Conservation (phyloP, 2,329 filamentous ascomycete genomes). For the Phaeosphaeriaceae sp. region DNA sequence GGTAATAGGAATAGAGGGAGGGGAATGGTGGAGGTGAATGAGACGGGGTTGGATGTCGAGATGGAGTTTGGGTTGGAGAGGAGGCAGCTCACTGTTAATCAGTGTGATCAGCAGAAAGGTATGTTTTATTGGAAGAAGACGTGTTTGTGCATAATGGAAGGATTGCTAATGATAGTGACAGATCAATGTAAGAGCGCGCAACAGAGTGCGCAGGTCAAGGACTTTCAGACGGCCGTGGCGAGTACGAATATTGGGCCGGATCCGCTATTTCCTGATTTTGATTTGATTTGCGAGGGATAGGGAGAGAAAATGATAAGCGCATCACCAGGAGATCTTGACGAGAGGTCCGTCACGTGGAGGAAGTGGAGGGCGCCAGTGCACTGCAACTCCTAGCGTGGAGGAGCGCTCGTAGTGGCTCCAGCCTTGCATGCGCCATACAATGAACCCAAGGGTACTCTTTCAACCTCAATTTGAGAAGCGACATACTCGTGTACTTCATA, state of each 20-base stretch:
- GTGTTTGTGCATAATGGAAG: no score
- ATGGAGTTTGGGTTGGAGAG: neutral
- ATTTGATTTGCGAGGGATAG: conserved; percentile 43
- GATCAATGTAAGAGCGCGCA: conserved; percentile 39
- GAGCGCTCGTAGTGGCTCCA: neutral
- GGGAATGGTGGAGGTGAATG: neutral
- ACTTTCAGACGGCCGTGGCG: conserved; percentile 31
- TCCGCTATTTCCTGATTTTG: conserved; percentile 47
- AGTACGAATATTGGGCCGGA: conserved; percentile 47
- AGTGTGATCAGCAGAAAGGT: conserved; percentile 35
- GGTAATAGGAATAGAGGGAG: neutral
- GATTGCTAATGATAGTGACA: conserved; percentile 9
- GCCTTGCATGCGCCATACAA: neutral
- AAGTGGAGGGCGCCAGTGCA: no score
- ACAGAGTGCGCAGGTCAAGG: conserved; percentile 32
- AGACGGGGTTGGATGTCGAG: neutral
- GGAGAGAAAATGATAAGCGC: no score
- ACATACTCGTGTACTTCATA: no score
- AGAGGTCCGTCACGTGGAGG: no score
- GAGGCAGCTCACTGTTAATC: conserved; percentile 24
- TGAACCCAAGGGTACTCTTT: no score
- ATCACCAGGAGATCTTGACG: no score
- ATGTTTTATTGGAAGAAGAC: no score
- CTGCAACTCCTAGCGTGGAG: neutral
- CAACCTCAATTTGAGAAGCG: no score